phyloP scores from a whole-genome alignment of 176 grass and related monocot genomes.

The Carex littledalei region DNA sequence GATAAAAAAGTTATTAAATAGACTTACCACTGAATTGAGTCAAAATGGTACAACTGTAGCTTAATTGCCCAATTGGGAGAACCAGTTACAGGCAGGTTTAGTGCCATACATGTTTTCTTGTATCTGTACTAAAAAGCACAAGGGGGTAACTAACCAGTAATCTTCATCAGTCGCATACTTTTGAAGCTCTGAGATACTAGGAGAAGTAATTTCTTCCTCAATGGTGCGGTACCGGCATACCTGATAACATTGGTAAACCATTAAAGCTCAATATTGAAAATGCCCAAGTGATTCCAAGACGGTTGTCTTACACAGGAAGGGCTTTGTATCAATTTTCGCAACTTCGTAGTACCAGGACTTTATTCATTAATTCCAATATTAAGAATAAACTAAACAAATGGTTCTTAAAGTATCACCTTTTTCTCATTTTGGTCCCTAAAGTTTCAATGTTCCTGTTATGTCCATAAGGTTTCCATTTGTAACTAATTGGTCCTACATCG shows the following conservation, averaged over 20 bases:
- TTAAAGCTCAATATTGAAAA: not conserved
- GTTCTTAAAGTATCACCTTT: not conserved
- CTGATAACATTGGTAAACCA: conserved; percentile 26
- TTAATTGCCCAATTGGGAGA: not conserved
- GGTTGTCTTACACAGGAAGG: not conserved
- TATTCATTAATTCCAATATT: not conserved
- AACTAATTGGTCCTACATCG: not conserved
- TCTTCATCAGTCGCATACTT: conserved; percentile 86
- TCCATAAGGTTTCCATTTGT: not conserved
- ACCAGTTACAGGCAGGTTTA: not conserved
- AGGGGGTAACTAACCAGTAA: conserved; percentile 50
- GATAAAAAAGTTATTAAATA: not conserved
- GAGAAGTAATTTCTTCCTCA: conserved; percentile 59
- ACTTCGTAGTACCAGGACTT: not conserved
- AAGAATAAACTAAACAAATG: not conserved
- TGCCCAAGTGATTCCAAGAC: not conserved
- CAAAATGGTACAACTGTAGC: not conserved
- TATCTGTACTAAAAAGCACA: not conserved
- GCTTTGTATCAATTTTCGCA: not conserved
- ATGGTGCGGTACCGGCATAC: conserved; percentile 76
- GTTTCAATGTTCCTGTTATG: not conserved
- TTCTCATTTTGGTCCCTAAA: not conserved
- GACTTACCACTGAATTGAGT: not conserved
- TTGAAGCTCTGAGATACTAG: conserved; percentile 58
- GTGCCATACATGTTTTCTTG: not conserved